These are phyloP conservation scores for Neurospora tetrasperma DNA, from an alignment of 495 filamentous ascomycete genomes.

Conservation along the genomic window DNA sequence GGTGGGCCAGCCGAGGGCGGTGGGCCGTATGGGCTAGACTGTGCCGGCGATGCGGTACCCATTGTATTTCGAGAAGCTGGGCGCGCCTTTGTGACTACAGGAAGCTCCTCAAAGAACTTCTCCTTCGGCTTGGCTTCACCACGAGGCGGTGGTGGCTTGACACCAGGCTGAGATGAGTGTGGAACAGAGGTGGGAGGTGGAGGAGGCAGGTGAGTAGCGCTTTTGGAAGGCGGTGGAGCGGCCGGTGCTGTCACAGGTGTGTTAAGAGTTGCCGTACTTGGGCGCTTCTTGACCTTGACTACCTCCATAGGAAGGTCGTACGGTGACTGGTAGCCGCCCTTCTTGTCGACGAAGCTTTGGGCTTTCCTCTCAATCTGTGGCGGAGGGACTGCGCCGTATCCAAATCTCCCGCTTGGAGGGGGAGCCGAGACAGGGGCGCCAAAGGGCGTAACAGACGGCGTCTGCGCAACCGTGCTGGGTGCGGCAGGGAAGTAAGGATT, in stretches of 20 bases:
- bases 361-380: conserved; percentile 42
- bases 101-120: conserved; percentile 87
- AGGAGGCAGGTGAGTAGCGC: conserved; percentile 39
- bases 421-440: conserved; percentile 29
- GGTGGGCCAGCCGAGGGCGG: conserved; percentile 23
- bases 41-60: conserved; percentile 27
- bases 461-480: conserved; percentile 14
- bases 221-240: conserved; percentile 43
- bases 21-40: conserved; percentile 24
- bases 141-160: conserved; percentile 19
- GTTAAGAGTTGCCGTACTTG: conserved; percentile 31
- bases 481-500: conserved; percentile 26
- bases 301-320: conserved; percentile 93
- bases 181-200: conserved; percentile 23
- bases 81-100: conserved; percentile 49
- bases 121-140: conserved; percentile 26
- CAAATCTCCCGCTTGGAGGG: conserved; percentile 31
- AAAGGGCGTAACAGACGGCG: conserved; percentile 23
- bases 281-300: conserved; percentile 52
- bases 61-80: conserved; percentile 34
- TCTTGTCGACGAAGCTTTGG: conserved; percentile 81
- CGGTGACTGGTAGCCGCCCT: conserved; percentile 84
- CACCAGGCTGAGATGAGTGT: conserved; percentile 20
- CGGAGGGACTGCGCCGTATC: conserved; percentile 31
- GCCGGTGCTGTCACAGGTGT: conserved; percentile 23